These are phyloP conservation scores for Dryas drummondii DNA, from an alignment of 306 rosid genomes.

Conservation along the genomic window DNA sequence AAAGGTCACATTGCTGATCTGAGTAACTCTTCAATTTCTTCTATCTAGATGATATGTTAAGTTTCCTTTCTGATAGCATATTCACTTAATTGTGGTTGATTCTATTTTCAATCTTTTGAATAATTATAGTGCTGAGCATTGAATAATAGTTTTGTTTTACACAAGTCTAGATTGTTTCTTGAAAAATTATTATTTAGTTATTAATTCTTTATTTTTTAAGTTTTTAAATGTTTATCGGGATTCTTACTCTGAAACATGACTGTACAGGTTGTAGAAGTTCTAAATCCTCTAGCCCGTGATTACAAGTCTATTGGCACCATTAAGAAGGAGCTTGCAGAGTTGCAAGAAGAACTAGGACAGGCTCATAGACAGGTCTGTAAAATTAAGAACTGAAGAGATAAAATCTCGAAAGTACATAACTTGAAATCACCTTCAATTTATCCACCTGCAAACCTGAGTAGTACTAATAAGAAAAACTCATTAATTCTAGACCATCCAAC, in stretches of 20 bases:
- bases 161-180: not conserved
- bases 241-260: constrained; percentile 5
- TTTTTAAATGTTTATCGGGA: not conserved
- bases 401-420: not conserved
- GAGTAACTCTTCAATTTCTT: not conserved
- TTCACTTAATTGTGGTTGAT: not conserved
- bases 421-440: not conserved
- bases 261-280: constrained; percentile 59
- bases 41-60: not conserved
- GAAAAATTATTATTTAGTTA: not conserved
- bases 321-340: constrained; percentile 89
- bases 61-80: not conserved
- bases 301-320: constrained; percentile 81
- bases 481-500: not conserved
- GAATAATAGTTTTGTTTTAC: not conserved
- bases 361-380: constrained; percentile 83
- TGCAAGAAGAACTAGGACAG: constrained; percentile 77
- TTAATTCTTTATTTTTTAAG: not conserved
- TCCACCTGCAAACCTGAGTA: not conserved
- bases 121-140: not conserved
- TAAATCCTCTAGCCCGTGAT: constrained; percentile 95
- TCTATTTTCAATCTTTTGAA: not conserved
- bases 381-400: not conserved
- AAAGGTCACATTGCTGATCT: constrained; percentile 49
- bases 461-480: not conserved